Evolutionary conservation across 2,329 filamentous ascomycete genomes (phyloP), one percentile per base, ranked within the genome.

Genomic region (Fusarium sp.): DNA sequence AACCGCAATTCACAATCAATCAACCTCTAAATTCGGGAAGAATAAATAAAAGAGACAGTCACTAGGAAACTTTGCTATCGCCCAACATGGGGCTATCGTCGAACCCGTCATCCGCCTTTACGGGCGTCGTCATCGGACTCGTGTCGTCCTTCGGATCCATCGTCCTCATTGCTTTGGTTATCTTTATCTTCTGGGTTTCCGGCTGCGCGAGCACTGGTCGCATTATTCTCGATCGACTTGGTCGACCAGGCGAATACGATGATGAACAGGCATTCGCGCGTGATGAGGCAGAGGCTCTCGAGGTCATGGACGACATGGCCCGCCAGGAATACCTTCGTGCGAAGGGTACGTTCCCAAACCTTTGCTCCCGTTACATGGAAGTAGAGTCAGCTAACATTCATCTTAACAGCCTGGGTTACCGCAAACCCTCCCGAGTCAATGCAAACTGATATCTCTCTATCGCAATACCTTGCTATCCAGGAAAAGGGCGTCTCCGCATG

Each of bases 401-500:
- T 23, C 5, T 23, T 23, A 44, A 44, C 73, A 99, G 96, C 95
- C 31, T 99, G 97, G 78, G 90, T 98, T 67, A 91, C 96, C 79
- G 93, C 91, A 58, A 98, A 98, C 77, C 96, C 95, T 5, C 94
- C 96, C 70, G 96, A 99, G 80, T 98, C 96, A 10, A 84, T 95
- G 62, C 94, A 96, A 76, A 98, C 96, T 72, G 96, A 99, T 78
- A 99, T 99, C 70, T 98, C 96, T 23, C 84, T 99, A 69, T 98
- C 96, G 37, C 96, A 99, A 79, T 98, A 97, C 79, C 87, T 99
- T 62, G 96, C 96, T 43, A 99, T 99, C 72, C 96, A 99, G 83
- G 96, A 99, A 83, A 99, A 99, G 81, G 96, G 96, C 52, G 95
- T 99, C n/a, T 97, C 96, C 7, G 96, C 96, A 9, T 99, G 96